Evolutionary conservation across 208 protist species (phyloP).

Genomic region (Leishmania gerbilli): DNA sequence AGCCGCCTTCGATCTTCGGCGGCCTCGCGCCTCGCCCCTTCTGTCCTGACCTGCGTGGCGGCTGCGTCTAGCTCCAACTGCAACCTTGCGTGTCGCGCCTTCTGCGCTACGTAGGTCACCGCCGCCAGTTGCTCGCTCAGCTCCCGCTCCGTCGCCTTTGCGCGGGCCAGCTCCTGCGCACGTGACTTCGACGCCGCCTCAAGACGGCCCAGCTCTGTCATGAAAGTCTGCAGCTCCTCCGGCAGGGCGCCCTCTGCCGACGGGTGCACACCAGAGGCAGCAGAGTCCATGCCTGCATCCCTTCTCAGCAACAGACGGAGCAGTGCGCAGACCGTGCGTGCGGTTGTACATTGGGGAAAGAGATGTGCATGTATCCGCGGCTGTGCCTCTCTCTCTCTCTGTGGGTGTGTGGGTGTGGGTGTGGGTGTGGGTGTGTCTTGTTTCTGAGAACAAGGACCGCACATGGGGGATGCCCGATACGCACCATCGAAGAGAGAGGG

Average conservation of each 20-base stretch:
- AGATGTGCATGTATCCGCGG: background rate
- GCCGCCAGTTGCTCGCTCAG: background rate
- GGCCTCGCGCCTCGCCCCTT: conserved; percentile 2
- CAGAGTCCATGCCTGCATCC: background rate
- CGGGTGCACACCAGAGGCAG: background rate
- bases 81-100: conserved; percentile 17
- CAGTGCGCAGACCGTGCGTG: background rate
- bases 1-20: background rate
- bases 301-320: background rate
- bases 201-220: conserved; percentile 31
- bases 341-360: background rate
- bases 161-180: conserved; percentile 9
- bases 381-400: no score
- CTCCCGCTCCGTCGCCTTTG: conserved; percentile 1
- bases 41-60: background rate
- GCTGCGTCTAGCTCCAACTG: conserved; percentile 12
- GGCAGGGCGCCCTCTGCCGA: background rate
- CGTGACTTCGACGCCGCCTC: conserved; percentile 9
- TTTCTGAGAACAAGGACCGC: background rate
- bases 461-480: no score
- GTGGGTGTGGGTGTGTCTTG: no score
- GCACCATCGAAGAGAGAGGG: background rate
- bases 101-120: background rate
- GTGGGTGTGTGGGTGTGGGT: no score
- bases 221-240: conserved; percentile 16